Conservation (phyloP, 1,139 yeast genomes). For the Protomyces arabidopsidicola region DNA sequence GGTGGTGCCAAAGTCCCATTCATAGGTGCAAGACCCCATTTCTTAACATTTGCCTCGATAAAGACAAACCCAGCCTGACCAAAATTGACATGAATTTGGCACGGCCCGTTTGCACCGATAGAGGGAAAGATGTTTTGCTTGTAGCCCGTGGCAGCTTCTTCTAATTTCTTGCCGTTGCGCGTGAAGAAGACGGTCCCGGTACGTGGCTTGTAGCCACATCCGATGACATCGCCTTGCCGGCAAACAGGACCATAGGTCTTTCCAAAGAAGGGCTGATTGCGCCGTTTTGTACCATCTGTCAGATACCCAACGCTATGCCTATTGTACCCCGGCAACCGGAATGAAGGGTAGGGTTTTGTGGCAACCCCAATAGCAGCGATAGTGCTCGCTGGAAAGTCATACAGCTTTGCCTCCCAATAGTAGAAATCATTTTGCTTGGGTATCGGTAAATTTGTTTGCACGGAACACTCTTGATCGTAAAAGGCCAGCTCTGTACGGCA, state of each 20-base stretch:
- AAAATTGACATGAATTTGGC: conserved; percentile 72
- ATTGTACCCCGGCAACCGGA: conserved; percentile 70
- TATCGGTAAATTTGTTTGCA: conserved; percentile 80
- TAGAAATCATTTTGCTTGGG: conserved; percentile 83
- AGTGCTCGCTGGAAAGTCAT: conserved; percentile 56
- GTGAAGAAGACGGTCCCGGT: conserved; percentile 84
- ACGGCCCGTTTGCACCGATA: conserved; percentile 73
- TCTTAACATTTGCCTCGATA: conserved; percentile 90
- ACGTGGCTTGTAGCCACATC: conserved; percentile 78
- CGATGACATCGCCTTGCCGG: conserved; percentile 82
- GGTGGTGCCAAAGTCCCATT: conserved; percentile 72
- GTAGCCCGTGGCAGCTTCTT: conserved; percentile 62
- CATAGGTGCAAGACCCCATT: conserved; percentile 83
- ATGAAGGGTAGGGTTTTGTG: conserved; percentile 85
- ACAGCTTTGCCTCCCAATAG: conserved; percentile 79
- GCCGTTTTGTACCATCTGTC: conserved; percentile 72
- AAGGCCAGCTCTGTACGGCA: conserved; percentile 76
- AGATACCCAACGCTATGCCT: conserved; percentile 83
- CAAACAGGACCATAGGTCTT: conserved; percentile 59
- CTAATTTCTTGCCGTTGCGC: conserved; percentile 78
- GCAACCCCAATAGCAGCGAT: conserved; percentile 69
- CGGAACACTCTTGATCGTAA: conserved; percentile 62
- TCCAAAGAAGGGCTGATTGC: conserved; percentile 77
- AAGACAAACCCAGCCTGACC: conserved; percentile 92
- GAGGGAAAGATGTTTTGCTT: conserved; percentile 86